Evolutionary conservation across 208 protist species (phyloP).

Genomic region (Kentomonas sorsogonicus): DNA sequence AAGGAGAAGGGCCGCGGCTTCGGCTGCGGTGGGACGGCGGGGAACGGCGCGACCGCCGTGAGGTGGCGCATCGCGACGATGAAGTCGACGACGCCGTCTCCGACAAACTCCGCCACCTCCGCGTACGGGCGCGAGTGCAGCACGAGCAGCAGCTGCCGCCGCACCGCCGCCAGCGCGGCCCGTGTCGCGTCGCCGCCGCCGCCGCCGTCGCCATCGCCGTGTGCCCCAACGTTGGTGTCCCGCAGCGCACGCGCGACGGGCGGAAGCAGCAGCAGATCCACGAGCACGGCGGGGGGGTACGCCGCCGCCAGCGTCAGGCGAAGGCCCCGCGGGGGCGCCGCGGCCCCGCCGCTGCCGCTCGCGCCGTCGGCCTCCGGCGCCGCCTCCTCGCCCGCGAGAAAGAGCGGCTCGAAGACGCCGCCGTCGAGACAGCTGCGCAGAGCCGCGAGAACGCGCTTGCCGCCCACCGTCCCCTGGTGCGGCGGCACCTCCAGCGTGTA

Average conservation of each 20-base stretch:
- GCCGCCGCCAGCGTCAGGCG: neutral
- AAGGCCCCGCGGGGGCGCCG: neutral
- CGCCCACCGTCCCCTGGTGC: conserved; percentile 9
- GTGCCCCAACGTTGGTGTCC: too few relatives aligned
- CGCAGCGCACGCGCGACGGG: too few relatives aligned
- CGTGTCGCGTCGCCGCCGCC: too few relatives aligned
- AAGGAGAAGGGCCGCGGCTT: too few relatives aligned
- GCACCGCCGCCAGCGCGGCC: too few relatives aligned
- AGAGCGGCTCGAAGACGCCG: neutral
- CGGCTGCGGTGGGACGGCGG: too few relatives aligned
- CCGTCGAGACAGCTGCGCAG: conserved; percentile 17
- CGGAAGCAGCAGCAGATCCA: too few relatives aligned
- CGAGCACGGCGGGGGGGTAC: too few relatives aligned
- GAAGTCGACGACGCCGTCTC: conserved; percentile 51
- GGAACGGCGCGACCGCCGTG: too few relatives aligned
- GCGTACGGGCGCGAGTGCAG: conserved; percentile 19
- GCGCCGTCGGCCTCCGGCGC: conserved; percentile 9
- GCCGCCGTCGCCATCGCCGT: too few relatives aligned
- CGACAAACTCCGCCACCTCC: conserved; percentile 40
- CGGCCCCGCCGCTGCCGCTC: neutral
- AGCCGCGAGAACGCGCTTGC: conserved; percentile 9
- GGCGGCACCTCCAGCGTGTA: too few relatives aligned
- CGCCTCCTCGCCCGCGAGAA: conserved; percentile 7
- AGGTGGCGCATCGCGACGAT: too few relatives aligned
- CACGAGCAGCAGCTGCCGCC: conserved; percentile 20